Evolutionary conservation across 345 rosid species (phyloP).

Genomic region (Brassica cretica): DNA sequence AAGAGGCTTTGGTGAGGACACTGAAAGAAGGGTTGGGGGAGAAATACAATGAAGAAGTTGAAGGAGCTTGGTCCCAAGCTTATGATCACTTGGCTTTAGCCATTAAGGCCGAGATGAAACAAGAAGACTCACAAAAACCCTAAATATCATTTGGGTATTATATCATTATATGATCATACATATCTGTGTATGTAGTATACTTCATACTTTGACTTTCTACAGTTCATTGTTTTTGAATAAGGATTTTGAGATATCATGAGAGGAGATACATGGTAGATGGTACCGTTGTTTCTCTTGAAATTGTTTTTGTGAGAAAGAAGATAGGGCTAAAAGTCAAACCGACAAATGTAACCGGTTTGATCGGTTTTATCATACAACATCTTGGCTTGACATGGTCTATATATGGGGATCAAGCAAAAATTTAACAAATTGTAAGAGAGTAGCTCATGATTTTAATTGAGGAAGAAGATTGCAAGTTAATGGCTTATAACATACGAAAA

Average conservation of each 20-base stretch:
- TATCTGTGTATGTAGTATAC: neutral
- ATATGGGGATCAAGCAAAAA: neutral
- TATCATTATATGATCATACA: neutral
- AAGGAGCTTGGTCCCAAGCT: slow-evolving; percentile 50
- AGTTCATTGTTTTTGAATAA: slow-evolving; percentile 3
- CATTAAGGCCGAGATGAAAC: slow-evolving; percentile 59
- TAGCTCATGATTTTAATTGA: neutral
- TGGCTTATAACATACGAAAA: neutral
- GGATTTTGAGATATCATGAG: neutral
- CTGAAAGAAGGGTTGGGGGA: slow-evolving; percentile 51
- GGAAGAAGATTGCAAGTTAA: neutral
- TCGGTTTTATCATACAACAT: neutral
- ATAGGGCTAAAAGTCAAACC: neutral
- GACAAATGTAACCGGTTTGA: neutral
- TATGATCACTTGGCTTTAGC: slow-evolving; percentile 68
- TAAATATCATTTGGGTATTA: neutral
- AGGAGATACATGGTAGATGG: neutral
- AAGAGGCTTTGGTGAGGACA: slow-evolving; percentile 60
- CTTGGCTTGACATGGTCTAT: neutral
- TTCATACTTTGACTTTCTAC: neutral
- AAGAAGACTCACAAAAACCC: slow-evolving; percentile 13
- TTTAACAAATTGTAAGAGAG: neutral
- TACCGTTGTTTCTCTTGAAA: neutral
- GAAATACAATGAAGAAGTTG: slow-evolving; percentile 58
- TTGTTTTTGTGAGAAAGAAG: neutral